Base-by-base conservation (phyloP, 495 filamentous ascomycete genomes). In the Aspergillus conjunctus region DNA sequence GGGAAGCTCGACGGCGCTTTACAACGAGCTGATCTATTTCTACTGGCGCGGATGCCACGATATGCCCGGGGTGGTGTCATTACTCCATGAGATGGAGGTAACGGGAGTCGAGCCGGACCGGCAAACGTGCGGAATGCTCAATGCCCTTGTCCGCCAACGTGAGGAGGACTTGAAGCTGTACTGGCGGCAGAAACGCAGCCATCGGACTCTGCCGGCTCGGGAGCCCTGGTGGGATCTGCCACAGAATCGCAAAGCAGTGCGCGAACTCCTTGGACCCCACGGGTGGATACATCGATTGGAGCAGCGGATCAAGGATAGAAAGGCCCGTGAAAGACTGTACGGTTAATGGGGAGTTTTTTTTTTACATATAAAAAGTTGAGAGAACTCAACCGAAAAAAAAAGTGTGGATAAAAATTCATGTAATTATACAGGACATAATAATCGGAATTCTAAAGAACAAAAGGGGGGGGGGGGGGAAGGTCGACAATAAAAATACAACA, bases 51-150 rank as follows among this genome's bases (percentile, higher is more conserved):
- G 81, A 3, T 85, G 85, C 61, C 77, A 81, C 6, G 85, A 94
- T 65, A 73, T 90, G 1, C 65, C 73, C 10, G 81, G 79, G 10
- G 82, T 93, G 34, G 68, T 87, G 11, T 76, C 84, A 11, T 73
- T 92, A 4, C 73, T 95, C 7, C 72, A 77, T 44, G 91, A 97
- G 71, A 97, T 97, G 92, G 85, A 89, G 41, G 71, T 81, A 9
- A 83, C 78, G 1, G 91, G 90, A 8, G 70, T 93, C 22, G 83
- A 83, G 18, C 81, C 83, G 33, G 81, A 91, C 61, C 60, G 61
- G 0, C 77, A 76, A n/a, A 90, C 89, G 2, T 67, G 79, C 12
- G 63, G 63, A 0, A 62, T 92, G 14, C 62, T 93, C 6, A 45
- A 59, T 5, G 59, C 56, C 11, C 74, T 82, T 33, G 49, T 65